These are phyloP conservation scores for Monosporascus sp. DNA, from an alignment of 2,329 filamentous ascomycete species.

Conservation along the genomic window DNA sequence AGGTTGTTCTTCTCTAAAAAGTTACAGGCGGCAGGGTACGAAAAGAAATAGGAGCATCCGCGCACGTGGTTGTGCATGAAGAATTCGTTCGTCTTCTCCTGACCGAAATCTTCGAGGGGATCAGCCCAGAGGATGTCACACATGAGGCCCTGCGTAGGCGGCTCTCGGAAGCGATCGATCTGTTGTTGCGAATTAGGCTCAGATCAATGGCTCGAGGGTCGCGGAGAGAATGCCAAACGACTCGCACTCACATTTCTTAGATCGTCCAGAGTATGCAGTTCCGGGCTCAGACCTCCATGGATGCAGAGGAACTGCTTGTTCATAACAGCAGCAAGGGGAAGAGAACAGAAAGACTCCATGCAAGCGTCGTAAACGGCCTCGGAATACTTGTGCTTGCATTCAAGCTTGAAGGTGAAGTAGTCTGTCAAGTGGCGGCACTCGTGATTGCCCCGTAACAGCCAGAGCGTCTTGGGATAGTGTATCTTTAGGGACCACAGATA, in stretches of 20 bases:
- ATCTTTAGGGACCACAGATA: slow-evolving; percentile 99
- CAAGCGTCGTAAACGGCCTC: slow-evolving; percentile 95
- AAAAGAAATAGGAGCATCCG: slow-evolving; percentile 99
- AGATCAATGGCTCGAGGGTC: slow-evolving; percentile 6
- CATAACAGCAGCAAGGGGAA: slow-evolving; percentile 95
- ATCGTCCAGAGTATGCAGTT: slow-evolving; percentile 93
- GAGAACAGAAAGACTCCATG: slow-evolving; percentile 94
- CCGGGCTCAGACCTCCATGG: slow-evolving; percentile 91
- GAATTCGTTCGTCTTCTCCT: slow-evolving; percentile 97
- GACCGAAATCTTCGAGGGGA: slow-evolving; percentile 94
- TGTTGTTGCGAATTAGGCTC: slow-evolving; percentile 30
- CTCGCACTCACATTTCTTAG: slow-evolving; percentile 68
- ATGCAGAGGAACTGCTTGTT: slow-evolving; percentile 99
- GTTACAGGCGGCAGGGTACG: slow-evolving; percentile 91
- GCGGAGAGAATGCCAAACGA: background rate
- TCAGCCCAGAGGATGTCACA: slow-evolving; percentile 99
- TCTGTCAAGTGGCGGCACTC: slow-evolving; percentile 98
- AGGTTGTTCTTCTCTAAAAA: slow-evolving; percentile 99
- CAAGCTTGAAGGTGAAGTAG: slow-evolving; percentile 99
- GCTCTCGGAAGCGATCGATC: slow-evolving; percentile 97
- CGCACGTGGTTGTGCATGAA: slow-evolving; percentile 98
- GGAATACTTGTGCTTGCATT: slow-evolving; percentile 99
- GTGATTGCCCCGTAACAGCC: slow-evolving; percentile 95
- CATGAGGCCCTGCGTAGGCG: slow-evolving; percentile 96
- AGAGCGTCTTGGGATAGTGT: slow-evolving; percentile 95